These are phyloP conservation scores for Arthrobotrys iridis DNA, from an alignment of 2,329 filamentous ascomycete genomes.

Conservation along the genomic window DNA sequence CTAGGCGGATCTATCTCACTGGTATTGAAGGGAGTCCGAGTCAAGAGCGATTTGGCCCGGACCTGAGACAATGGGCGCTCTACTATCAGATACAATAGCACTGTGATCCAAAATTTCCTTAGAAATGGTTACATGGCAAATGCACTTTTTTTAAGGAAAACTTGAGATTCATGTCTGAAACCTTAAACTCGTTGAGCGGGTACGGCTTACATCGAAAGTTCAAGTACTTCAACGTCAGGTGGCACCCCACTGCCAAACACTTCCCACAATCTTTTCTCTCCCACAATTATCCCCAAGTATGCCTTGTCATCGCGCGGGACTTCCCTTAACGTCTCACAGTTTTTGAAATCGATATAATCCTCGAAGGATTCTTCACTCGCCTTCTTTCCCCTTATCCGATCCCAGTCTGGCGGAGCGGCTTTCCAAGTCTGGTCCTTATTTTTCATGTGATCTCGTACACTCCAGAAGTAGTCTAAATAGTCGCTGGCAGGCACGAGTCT, in stretches of 20 bases:
- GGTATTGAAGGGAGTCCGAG: too few species aligned
- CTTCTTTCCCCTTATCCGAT: constrained; percentile 17
- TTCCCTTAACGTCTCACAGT: background rate
- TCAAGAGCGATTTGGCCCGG: too few species aligned
- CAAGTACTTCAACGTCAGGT: background rate
- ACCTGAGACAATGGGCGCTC: too few species aligned
- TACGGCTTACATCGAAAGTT: background rate
- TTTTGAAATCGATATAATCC: constrained; percentile 41
- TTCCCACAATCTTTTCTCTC: constrained; percentile 31
- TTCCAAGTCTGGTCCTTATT: constrained; percentile 30
- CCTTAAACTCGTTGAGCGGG: background rate
- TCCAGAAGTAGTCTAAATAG: constrained; percentile 55
- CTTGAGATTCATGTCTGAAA: background rate
- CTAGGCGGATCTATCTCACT: too few species aligned
- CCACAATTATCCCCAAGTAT: constrained; percentile 36
- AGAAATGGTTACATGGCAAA: background rate
- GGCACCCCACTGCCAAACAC: constrained; percentile 36
- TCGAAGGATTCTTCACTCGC: constrained; percentile 20
- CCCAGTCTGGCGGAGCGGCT: constrained; percentile 21
- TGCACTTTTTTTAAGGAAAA: background rate
- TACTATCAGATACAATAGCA: too few species aligned
- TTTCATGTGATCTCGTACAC: constrained; percentile 56
- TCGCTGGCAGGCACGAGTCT: constrained; percentile 49
- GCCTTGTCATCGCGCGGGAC: background rate
- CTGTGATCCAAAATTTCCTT: too few species aligned